Evolutionary conservation across 495 filamentous ascomycete species (phyloP).

Genomic region (Daldinia concentrica): DNA sequence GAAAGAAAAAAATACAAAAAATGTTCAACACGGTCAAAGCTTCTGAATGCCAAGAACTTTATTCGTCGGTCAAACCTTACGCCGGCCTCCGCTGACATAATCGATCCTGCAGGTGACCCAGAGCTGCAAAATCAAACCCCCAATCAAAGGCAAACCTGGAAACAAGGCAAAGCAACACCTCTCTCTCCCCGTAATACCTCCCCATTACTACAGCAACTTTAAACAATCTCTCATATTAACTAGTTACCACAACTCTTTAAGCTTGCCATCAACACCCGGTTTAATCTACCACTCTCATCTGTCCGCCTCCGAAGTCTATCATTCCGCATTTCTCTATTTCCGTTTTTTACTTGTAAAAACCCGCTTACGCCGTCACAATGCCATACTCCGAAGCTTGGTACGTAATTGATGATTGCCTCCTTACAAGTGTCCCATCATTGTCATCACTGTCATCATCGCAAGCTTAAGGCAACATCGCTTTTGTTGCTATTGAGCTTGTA

Average conservation of each 20-base stretch:
- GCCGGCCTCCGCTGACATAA: slow-evolving; percentile 33
- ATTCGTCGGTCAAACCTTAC: slow-evolving; percentile 16
- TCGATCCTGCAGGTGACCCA: slow-evolving; percentile 23
- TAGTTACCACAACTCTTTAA: slow-evolving; percentile 12
- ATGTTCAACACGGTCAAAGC: slow-evolving; percentile 16
- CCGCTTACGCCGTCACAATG: slow-evolving; percentile 54
- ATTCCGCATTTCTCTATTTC: slow-evolving; percentile 3
- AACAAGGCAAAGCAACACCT: slow-evolving; percentile 52
- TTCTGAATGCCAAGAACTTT: slow-evolving; percentile 6
- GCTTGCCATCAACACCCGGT: slow-evolving; percentile 36
- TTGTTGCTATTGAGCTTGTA: slow-evolving; percentile 15
- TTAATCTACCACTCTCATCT: slow-evolving; percentile 17
- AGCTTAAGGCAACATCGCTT: slow-evolving; percentile 18
- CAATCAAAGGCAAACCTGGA: slow-evolving; percentile 53
- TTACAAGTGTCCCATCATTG: slow-evolving; percentile 39
- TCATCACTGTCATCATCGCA: slow-evolving; percentile 43
- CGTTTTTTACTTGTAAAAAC: slow-evolving; percentile 25
- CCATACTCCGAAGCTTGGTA: slow-evolving; percentile 55
- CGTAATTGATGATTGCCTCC: slow-evolving; percentile 39
- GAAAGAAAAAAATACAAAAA: slow-evolving; percentile 17
- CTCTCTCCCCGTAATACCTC: slow-evolving; percentile 34
- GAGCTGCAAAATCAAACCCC: slow-evolving; percentile 44
- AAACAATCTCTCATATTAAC: slow-evolving; percentile 8
- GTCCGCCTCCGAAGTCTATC: slow-evolving; percentile 9
- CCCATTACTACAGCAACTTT: slow-evolving; percentile 17